These are phyloP conservation scores for Chrysosporium queenslandicum DNA, from an alignment of 2,329 filamentous ascomycete genomes.

Conservation along the genomic window DNA sequence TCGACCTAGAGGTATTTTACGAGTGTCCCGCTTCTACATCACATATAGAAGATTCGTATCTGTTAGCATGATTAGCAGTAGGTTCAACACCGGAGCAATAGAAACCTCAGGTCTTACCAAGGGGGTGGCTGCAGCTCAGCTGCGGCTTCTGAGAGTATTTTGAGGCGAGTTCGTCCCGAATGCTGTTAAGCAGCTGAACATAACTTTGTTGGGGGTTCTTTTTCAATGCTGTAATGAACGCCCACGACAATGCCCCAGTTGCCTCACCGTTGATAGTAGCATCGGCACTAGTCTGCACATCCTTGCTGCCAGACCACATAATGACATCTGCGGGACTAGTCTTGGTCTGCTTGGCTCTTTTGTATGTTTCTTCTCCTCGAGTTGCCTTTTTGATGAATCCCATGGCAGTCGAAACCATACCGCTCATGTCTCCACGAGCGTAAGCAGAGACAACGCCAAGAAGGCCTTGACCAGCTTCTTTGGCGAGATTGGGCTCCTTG, in stretches of 20 bases:
- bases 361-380: constrained; percentile 64
- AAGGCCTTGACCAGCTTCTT: constrained; percentile 56
- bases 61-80: constrained; percentile 25
- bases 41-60: constrained; percentile 58
- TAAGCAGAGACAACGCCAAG: constrained; percentile 64
- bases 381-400: constrained; percentile 81
- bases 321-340: constrained; percentile 92
- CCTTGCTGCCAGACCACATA: constrained; percentile 96
- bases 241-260: constrained; percentile 96
- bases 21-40: constrained; percentile 40
- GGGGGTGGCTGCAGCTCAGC: constrained; percentile 86
- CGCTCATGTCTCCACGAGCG: constrained; percentile 69
- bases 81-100: constrained; percentile 16
- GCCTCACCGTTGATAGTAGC: constrained; percentile 79
- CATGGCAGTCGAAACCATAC: constrained; percentile 71
- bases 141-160: constrained; percentile 95
- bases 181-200: constrained; percentile 87
- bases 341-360: constrained; percentile 76
- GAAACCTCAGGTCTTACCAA: constrained; percentile 56
- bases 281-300: constrained; percentile 89
- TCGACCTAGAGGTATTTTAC: neutral
- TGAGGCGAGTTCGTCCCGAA: constrained; percentile 74
- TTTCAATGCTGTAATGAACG: constrained; percentile 82
- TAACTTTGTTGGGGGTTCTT: constrained; percentile 95
- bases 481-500: constrained; percentile 59